Evolutionary conservation across 257 asterid genomes (phyloP).

Genomic region (Nicotiana tabacum): DNA sequence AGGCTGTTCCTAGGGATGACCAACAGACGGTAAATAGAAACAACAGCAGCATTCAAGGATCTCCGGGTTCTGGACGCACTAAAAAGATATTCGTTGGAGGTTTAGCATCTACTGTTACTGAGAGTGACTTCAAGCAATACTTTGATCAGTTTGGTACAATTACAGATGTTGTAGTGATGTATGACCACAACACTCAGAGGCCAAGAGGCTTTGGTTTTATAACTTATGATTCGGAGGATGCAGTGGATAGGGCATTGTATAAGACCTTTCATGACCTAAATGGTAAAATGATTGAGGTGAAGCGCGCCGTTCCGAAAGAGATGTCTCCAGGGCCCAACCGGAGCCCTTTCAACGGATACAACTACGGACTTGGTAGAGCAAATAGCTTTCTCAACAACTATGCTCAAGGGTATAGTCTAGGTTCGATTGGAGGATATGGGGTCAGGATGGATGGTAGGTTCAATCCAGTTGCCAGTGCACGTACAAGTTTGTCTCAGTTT

Average conservation of each 20-base stretch:
- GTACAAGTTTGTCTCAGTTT: constrained; percentile 54
- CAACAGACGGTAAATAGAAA: constrained; percentile 51
- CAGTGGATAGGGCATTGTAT: constrained; percentile 67
- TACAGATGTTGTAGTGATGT: constrained; percentile 77
- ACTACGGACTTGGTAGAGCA: constrained; percentile 52
- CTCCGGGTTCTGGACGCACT: constrained; percentile 73
- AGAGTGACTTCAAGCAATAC: constrained; percentile 64
- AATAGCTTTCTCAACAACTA: constrained; percentile 51
- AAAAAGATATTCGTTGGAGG: constrained; percentile 94
- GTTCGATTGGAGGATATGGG: constrained; percentile 57
- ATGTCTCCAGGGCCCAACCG: constrained; percentile 63
- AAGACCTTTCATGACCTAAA: constrained; percentile 75
- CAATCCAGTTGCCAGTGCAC: constrained; percentile 48
- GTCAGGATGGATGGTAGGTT: constrained; percentile 67
- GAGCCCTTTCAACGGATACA: constrained; percentile 55
- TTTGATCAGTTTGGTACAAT: constrained; percentile 73
- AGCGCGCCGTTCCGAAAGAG: constrained; percentile 81
- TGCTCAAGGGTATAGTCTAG: constrained; percentile 50
- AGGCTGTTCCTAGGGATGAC: constrained; percentile 83
- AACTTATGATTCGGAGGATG: constrained; percentile 74
- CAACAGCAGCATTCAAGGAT: constrained; percentile 61
- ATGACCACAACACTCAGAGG: constrained; percentile 81
- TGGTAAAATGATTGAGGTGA: constrained; percentile 79
- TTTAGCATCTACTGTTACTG: constrained; percentile 73
- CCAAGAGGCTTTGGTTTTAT: constrained; percentile 84